A percentile compares a stretch with the other conserved stretches of the same genome.
phyloP scores from a whole-genome alignment of 805 yeast species.

The Nakazawaea anatomiae region DNA sequence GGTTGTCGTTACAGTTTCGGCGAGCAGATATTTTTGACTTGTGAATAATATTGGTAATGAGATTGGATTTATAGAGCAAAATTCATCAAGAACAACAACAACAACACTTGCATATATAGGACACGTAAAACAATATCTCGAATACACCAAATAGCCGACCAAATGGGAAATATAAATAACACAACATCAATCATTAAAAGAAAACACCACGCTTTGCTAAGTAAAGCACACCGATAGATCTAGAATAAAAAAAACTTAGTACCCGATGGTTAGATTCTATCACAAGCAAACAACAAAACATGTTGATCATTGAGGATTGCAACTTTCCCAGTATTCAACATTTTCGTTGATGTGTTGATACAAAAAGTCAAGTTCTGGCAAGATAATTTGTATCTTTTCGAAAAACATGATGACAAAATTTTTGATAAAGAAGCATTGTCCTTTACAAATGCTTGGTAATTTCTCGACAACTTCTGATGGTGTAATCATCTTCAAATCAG shows the following conservation, averaged over 20 bases:
- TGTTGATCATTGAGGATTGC: not conserved
- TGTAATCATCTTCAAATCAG: slow-evolving; percentile 21
- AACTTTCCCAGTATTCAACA: slow-evolving; percentile 47
- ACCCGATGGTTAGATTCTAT: not conserved
- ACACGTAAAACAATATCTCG: no score
- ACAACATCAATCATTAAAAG: no score
- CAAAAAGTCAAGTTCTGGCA: slow-evolving; percentile 59
- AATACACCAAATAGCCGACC: no score
- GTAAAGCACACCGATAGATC: not conserved
- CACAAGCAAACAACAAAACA: not conserved
- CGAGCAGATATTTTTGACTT: no score
- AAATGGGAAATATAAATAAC: no score
- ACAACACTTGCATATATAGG: no score
- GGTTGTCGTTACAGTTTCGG: no score
- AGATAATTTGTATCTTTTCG: slow-evolving; percentile 48
- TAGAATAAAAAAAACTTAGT: not conserved
- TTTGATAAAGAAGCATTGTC: slow-evolving; percentile 79
- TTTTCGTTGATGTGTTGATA: slow-evolving; percentile 48
- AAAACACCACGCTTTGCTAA: no score
- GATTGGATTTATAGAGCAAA: no score
- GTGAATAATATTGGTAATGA: no score
- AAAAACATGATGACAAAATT: slow-evolving; percentile 80
- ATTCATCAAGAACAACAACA: no score
- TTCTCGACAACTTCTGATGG: slow-evolving; percentile 36
- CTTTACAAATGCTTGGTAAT: slow-evolving; percentile 51